phyloP scores from a whole-genome alignment of 2,329 filamentous ascomycete genomes.

The Ascochyta koolunga region DNA sequence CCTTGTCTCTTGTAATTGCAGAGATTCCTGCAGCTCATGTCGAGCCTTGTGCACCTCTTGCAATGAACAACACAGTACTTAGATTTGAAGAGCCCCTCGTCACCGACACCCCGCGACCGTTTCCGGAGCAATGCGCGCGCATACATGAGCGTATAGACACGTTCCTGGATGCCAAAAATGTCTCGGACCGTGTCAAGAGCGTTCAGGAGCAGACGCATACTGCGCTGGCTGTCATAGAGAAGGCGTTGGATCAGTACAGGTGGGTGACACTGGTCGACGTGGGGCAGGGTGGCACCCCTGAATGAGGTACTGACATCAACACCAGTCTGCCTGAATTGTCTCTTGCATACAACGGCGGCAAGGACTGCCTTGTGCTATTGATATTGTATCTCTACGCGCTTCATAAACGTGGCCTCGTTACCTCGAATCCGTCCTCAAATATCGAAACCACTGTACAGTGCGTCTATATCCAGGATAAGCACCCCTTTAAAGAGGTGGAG shows the following conservation, averaged over 20 bases:
- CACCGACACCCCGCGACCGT: constrained; percentile 54
- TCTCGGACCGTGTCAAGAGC: constrained; percentile 62
- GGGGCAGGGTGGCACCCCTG: constrained; percentile 4
- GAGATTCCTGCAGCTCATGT: constrained; percentile 38
- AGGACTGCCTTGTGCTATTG: constrained; percentile 93
- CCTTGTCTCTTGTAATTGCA: constrained; percentile 19
- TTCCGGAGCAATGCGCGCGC: constrained; percentile 54
- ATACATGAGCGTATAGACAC: constrained; percentile 66
- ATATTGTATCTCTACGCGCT: constrained; percentile 79
- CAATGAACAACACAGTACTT: constrained; percentile 43
- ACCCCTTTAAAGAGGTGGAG: constrained; percentile 87
- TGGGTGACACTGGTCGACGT: constrained; percentile 51
- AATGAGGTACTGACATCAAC: constrained; percentile 23
- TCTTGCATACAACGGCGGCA: constrained; percentile 95
- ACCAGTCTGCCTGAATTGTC: constrained; percentile 76
- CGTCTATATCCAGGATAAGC: constrained; percentile 84
- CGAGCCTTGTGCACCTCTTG: constrained; percentile 38
- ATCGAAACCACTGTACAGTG: constrained; percentile 65
- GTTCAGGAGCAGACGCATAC: constrained; percentile 77
- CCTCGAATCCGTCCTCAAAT: constrained; percentile 26
- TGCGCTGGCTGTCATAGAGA: constrained; percentile 74
- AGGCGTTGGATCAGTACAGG: constrained; percentile 78
- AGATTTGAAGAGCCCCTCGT: constrained; percentile 43
- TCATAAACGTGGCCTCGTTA: constrained; percentile 45
- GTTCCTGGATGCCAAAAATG: constrained; percentile 68